Percentiles rank a stretch among this genome's conserved stretches.
phyloP scores from a whole-genome alignment of 306 rosid genomes.

The Morella rubra region DNA sequence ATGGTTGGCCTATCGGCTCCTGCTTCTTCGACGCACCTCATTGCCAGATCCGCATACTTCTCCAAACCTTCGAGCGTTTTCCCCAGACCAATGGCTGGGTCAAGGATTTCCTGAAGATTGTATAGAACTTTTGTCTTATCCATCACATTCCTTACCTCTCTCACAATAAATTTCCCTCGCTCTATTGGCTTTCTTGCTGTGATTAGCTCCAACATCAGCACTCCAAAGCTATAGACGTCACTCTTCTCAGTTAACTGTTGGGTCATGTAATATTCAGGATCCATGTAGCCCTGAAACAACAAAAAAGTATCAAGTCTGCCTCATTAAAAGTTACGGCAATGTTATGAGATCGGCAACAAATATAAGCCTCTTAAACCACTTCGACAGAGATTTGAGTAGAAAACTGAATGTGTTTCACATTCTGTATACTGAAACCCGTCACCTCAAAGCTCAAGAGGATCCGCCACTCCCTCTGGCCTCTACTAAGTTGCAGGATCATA shows the following conservation, averaged over 20 bases:
- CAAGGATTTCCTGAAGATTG: constrained; percentile 33
- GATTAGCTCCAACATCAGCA: constrained; percentile 43
- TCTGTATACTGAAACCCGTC: background rate
- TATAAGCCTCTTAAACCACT: background rate
- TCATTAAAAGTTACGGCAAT: background rate
- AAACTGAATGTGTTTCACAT: background rate
- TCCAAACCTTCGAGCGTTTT: constrained; percentile 26
- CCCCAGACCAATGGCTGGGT: constrained; percentile 19
- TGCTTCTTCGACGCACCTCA: constrained; percentile 36
- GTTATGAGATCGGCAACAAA: background rate
- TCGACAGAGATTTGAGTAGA: background rate
- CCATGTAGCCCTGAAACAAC: constrained; percentile 44
- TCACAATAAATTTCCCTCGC: constrained; percentile 36
- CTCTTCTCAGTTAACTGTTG: constrained; percentile 44
- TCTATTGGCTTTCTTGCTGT: constrained; percentile 42
- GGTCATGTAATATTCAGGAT: constrained; percentile 47
- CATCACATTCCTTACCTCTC: constrained; percentile 29
- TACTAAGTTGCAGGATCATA: background rate
- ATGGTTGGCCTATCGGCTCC: constrained; percentile 37
- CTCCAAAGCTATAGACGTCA: constrained; percentile 50
- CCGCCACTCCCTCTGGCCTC: background rate
- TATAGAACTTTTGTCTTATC: constrained; percentile 29
- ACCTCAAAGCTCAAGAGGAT: background rate
- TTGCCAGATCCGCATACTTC: constrained; percentile 38
- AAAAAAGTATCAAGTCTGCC: background rate